Evolutionary conservation across 2,329 filamentous ascomycete genomes (phyloP), one percentile per base, ranked within the genome.

Genomic region (Diaporthe capsici): DNA sequence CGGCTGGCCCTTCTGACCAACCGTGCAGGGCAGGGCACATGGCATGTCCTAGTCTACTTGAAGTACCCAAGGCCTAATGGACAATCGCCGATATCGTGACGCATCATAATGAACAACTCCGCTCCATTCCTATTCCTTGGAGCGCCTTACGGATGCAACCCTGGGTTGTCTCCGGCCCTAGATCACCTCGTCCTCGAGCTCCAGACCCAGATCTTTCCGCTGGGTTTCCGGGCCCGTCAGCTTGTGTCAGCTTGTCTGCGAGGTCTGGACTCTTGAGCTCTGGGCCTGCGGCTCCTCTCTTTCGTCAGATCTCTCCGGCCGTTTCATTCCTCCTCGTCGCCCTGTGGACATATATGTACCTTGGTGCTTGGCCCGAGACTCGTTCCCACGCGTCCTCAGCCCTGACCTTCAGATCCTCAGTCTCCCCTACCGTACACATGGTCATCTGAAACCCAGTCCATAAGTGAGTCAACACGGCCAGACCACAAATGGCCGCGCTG

Each of bases 401-500:
- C 31, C 47, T 13, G 47, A 68, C 65, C 13, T 9, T 15, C 65
- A 70, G 34, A 42, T 42, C 65, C 22, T 20, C 49, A 70, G 12
- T 28, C 49, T 20, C 49, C 34, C 34, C n/a, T 42, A 13, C 47
- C 31, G 22, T 51, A 4, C 31, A 25, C 63, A 55, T 70, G 65
- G 42, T 25, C 57, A 8, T 20, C 20, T 44, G 22, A 55, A n/a
- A 3, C 39, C 22, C 34, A 10, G n/a, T 10, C 44, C 31, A 10
- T 9, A 13, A 31, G 13, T 39, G 31, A 51, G 15, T 12, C 57
- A 63, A 51, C 44, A 53, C 47, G 44, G 51, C 39, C 71, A 39
- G 71, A 53, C 37, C 49, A 51, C 61, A 53, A 2, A 76, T 76
- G 75, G 63, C 75, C 3, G 47, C 68, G 6, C 75, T 76, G 17